Percentiles rank a stretch among this genome's conserved stretches.
Conservation (phyloP, 345 rosid genomes). For the Citrus cavaleriei region DNA sequence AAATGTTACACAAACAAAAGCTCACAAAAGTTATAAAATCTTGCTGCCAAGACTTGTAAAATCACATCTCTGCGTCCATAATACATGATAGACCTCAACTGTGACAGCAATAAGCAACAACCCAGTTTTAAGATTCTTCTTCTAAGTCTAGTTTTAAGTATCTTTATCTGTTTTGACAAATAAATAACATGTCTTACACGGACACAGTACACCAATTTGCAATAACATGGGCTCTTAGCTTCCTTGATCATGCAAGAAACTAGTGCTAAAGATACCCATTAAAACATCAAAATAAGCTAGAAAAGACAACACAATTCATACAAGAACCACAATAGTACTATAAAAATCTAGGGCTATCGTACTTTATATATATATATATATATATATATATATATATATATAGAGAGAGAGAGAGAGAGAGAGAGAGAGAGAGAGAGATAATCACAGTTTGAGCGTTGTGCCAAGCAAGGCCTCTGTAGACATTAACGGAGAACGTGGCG, state of each 20-base stretch:
- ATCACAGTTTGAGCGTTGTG: conserved; percentile 68
- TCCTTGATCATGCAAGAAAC: background rate
- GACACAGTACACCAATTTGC: background rate
- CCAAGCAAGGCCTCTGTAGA: conserved; percentile 73
- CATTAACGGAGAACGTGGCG: conserved; percentile 70
- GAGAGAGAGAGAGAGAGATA: background rate
- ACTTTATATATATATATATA: no score
- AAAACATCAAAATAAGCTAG: background rate
- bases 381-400: no score
- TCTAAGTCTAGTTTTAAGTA: background rate
- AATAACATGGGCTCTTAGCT: background rate
- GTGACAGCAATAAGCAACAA: background rate
- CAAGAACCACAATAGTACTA: background rate
- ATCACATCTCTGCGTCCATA: background rate
- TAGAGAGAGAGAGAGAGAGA: background rate
- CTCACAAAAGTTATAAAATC: background rate
- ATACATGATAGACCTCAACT: background rate
- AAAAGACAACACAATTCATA: background rate
- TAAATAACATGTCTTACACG: background rate
- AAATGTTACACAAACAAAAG: background rate
- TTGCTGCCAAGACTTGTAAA: background rate
- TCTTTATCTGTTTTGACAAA: background rate
- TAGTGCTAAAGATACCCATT: background rate
- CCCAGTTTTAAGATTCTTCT: background rate
- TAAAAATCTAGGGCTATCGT: background rate